Conservation (phyloP, 495 filamentous ascomycete genomes). For the Aspergillus egyptiacus region DNA sequence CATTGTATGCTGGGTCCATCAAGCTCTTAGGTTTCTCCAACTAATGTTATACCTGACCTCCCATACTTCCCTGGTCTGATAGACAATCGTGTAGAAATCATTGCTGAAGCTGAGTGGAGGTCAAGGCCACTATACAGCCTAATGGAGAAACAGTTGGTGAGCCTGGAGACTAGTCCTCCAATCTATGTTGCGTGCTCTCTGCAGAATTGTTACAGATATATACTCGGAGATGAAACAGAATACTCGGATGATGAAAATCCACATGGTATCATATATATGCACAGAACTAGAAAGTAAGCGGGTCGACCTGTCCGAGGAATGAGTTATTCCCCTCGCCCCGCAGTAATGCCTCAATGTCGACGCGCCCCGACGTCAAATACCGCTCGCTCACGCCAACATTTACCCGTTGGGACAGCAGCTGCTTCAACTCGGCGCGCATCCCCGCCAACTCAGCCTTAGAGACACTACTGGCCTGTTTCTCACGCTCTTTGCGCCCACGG, state of each 20-base stretch:
- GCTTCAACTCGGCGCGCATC: slow-evolving; percentile 37
- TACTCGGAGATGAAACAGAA: too few relatives aligned
- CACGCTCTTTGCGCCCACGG: slow-evolving; percentile 66
- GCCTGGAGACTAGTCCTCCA: too few relatives aligned
- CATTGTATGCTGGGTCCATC: too few relatives aligned
- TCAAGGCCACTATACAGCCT: too few relatives aligned
- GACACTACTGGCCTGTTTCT: slow-evolving; percentile 60
- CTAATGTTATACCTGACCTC: too few relatives aligned
- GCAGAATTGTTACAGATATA: too few relatives aligned
- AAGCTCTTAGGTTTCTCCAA: too few relatives aligned
- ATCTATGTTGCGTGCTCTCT: too few relatives aligned
- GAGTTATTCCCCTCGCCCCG: slow-evolving; percentile 50
- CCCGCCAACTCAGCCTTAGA: slow-evolving; percentile 64
- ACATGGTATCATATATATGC: slow-evolving; percentile 1
- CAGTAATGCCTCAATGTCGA: slow-evolving; percentile 78
- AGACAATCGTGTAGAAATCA: too few relatives aligned
- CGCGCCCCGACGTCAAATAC: slow-evolving; percentile 72
- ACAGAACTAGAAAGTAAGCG: slow-evolving; percentile 36
- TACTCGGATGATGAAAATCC: background rate
- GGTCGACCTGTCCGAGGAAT: slow-evolving; percentile 61
- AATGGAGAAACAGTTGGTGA: too few relatives aligned
- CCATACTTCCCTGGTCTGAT: too few relatives aligned
- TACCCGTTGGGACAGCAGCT: slow-evolving; percentile 63
- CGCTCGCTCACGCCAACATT: slow-evolving; percentile 89
- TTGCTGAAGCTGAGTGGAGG: too few relatives aligned